Evolutionary conservation across 805 yeast species (phyloP), one percentile per base, ranked within the genome.

Genomic region (Kuraishia hungarica): DNA sequence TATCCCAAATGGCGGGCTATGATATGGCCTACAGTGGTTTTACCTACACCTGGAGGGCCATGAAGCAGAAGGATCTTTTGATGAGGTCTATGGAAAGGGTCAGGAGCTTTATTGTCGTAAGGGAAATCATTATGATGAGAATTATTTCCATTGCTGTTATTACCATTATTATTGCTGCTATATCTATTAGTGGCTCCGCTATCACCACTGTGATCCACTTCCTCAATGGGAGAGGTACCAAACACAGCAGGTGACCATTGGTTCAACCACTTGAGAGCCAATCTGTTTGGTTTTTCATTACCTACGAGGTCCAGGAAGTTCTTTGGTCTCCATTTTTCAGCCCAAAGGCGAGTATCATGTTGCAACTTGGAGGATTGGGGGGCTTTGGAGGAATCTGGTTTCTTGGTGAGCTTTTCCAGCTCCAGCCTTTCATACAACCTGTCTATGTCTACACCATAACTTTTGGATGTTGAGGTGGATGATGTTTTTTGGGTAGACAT

Each of bases 21-120:
- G 1, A 90, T 81, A 64, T 92, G 97, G 0, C 93, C 89, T 1
- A 91, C 84, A 0, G 94, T 81, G 0, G 98, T 92, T 65, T 93
- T 93, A 10, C 99, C 99, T 19, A 87, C 77, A 1, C 99, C 99
- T 0, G 97, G 91, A 0, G 97, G 94, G 0, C 99, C 99, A 65
- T 86, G 90, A 11, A 94, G 78, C 48, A 94, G 71, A 21, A 94
- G 65, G 0, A 94, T 76, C 59, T 82, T 86, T 53, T 78, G 77
- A 17, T 67, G 71, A 0, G 92, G 92, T 55, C 92, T 72, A 28
- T 78, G 74, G 48, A 78, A 73, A 0, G 81, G 80, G 63, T 85
- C 90, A 1, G 56, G 49, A 4, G 58, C 59, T 2, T 58, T 58
- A 26, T 54, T 52, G 21, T 55, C 48, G 11, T n/a, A n/a, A n/a